Conservation (phyloP, 225 moss, liverwort and hornwort genomes). For the Bryum argenteum region DNA sequence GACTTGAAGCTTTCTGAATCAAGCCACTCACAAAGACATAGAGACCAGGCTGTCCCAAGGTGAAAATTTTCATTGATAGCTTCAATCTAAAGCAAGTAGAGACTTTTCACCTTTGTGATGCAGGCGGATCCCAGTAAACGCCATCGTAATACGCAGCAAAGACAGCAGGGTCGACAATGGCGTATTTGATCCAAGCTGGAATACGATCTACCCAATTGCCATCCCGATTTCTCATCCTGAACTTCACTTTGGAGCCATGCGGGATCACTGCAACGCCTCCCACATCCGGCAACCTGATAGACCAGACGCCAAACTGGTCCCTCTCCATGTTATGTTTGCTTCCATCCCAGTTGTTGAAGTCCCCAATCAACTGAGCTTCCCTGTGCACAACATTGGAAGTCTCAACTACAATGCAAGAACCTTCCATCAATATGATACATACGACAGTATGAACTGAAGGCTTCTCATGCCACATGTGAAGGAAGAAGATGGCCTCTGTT, state of each 20-base stretch:
- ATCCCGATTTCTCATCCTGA: slow-evolving; percentile 74
- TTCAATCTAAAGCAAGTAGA: background rate
- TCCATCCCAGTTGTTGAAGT: slow-evolving; percentile 94
- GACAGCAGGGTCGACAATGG: slow-evolving; percentile 68
- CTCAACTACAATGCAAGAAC: slow-evolving; percentile 11
- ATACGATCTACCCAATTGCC: slow-evolving; percentile 85
- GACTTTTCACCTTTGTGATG: slow-evolving; percentile 55
- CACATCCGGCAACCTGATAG: slow-evolving; percentile 69
- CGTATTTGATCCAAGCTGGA: slow-evolving; percentile 91
- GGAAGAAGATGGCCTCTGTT: background rate
- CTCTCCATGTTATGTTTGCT: slow-evolving; percentile 70
- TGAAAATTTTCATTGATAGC: background rate
- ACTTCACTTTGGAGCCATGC: slow-evolving; percentile 89
- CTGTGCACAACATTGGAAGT: slow-evolving; percentile 42
- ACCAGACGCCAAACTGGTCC: slow-evolving; percentile 92
- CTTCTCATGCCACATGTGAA: background rate
- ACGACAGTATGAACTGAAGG: background rate
- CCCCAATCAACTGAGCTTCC: slow-evolving; percentile 86
- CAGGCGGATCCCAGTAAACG: slow-evolving; percentile 88
- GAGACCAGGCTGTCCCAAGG: background rate
- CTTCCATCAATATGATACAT: background rate
- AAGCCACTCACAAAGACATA: background rate
- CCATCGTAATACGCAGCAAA: slow-evolving; percentile 90
- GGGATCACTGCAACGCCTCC: slow-evolving; percentile 71
- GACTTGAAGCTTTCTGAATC: too few species aligned